Conservation (phyloP, 345 rosid species). For the Dovyalis caffra region DNA sequence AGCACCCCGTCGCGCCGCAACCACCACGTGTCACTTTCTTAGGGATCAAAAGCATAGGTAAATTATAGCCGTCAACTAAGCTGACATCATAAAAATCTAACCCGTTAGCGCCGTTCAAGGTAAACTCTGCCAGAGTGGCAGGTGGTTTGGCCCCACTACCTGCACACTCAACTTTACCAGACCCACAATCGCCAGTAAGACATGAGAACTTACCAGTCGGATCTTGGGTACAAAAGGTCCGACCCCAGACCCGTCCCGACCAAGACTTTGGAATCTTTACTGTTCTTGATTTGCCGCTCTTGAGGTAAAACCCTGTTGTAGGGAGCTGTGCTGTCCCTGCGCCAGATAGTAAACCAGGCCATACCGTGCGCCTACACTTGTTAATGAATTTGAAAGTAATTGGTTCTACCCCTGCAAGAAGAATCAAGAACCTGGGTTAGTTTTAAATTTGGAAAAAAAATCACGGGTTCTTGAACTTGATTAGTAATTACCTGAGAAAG, state of each 20-base stretch:
- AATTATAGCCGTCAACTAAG: constrained; percentile 69
- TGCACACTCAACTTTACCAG: constrained; percentile 59
- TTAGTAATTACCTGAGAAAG: background rate
- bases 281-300: constrained; percentile 54
- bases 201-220: constrained; percentile 58
- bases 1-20: constrained; percentile 85
- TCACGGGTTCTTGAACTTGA: background rate
- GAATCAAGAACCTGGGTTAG: background rate
- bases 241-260: constrained; percentile 92
- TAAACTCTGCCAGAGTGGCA: constrained; percentile 83
- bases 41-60: constrained; percentile 63
- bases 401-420: constrained; percentile 36
- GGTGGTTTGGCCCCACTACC: constrained; percentile 86
- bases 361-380: constrained; percentile 65
- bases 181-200: constrained; percentile 70
- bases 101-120: constrained; percentile 69
- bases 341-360: constrained; percentile 93
- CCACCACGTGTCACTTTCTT: constrained; percentile 45
- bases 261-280: constrained; percentile 56
- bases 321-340: constrained; percentile 61
- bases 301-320: constrained; percentile 74
- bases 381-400: constrained; percentile 70
- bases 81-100: constrained; percentile 84
- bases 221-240: constrained; percentile 54
- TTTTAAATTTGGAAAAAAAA: background rate